Conservation (phyloP, 2,329 filamentous ascomycete species). For the Diaporthe citriasiana region DNA sequence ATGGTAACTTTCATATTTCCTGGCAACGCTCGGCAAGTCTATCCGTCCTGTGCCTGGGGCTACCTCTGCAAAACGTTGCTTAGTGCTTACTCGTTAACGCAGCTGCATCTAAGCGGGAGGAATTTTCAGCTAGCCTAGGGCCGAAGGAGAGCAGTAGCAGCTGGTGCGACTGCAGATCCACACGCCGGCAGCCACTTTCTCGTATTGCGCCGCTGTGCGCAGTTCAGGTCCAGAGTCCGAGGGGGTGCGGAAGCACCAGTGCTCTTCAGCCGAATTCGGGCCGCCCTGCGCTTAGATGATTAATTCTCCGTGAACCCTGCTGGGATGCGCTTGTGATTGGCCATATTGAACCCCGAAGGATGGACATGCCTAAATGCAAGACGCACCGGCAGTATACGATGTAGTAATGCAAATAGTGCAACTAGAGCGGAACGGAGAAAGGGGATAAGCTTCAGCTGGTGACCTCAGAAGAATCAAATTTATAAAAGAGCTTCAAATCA, state of each 20-base stretch:
- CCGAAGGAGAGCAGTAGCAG: neutral
- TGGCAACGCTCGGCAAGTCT: neutral
- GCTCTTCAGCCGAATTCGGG: neutral
- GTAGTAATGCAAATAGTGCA: neutral
- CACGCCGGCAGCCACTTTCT: conserved; percentile 20
- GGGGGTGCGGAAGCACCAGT: neutral
- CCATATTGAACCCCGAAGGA: neutral
- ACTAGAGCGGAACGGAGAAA: neutral
- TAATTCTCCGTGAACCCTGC: neutral
- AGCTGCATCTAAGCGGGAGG: neutral
- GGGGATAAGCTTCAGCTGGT: neutral
- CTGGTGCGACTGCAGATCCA: conserved; percentile 22
- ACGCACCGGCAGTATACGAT: neutral
- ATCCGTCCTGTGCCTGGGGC: neutral
- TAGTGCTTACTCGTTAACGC: conserved; percentile 9
- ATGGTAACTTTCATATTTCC: neutral
- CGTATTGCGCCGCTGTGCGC: neutral
- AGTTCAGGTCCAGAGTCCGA: neutral
- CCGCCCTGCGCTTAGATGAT: neutral
- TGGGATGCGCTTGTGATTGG: neutral
- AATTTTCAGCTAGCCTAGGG: neutral
- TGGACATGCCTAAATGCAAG: neutral
- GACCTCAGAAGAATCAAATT: neutral
- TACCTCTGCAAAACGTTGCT: neutral
- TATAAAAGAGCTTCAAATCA: neutral